Base-by-base conservation (phyloP, 176 grass and related monocot genomes). In the Neostapfia colusana region DNA sequence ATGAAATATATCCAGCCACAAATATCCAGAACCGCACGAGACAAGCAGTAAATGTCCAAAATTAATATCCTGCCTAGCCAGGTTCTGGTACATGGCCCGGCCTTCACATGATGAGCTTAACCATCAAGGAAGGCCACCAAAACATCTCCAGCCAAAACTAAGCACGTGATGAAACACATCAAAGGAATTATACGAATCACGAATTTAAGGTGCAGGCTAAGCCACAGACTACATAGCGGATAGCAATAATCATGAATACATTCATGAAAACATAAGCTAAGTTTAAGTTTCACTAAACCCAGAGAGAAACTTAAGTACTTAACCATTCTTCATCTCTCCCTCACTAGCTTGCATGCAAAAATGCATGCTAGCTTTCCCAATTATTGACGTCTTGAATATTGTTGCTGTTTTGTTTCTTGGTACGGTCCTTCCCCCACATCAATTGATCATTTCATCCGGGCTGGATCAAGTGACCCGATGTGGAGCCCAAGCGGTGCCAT, bases 401-500 rank as follows among this genome's bases (percentile, higher is more conserved):
- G n/a, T n/a, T n/a, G n/a, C n/a, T n/a, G n/a, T n/a, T n/a, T n/a
- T n/a, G n/a, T n/a, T n/a, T n/a, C n/a, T n/a, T n/a, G n/a, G n/a
- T n/a, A n/a, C n/a, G n/a, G n/a, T n/a, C n/a, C n/a, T n/a, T n/a
- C n/a, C n/a, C n/a, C n/a, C n/a, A n/a, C n/a, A n/a, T n/a, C n/a
- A 49, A 49, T 4, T 0, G 4, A 49, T 0, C 6, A 26, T 79
- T 95, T 99, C 92, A 92, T 94, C 74, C 88, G 71, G 35, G 80
- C 54, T 31, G 92, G 60, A 63, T 99, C 95, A 60, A 94, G 72
- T 1, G 89, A 68, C 34, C 90, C 79, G 28, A 94, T 88, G 63
- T 85, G 84, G 43, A 94, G 75, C 4, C 91, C 64, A 15, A 53
- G 84, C 64, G 80, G 81, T 15, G 74, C 71, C 81, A 86, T 82